Evolutionary conservation across 768 basidiomycete species (phyloP).

Genomic region (Pholiota molesta): DNA sequence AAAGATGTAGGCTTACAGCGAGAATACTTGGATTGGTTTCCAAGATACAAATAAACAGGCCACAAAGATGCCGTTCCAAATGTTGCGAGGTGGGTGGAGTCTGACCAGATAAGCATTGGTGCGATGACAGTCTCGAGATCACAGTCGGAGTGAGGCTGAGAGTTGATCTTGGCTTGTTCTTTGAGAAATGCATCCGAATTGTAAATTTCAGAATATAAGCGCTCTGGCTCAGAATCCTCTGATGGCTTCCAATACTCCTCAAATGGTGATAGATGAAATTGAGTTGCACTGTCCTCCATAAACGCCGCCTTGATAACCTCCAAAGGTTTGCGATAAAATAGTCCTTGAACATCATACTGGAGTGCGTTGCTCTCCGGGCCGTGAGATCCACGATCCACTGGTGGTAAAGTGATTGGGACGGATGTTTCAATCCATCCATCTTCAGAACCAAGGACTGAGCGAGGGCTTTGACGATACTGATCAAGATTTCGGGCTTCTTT

Average conservation of each 20-base stretch:
- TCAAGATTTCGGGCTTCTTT: not conserved
- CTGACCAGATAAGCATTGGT: too few species aligned
- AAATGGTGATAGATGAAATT: not conserved
- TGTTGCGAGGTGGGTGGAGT: too few species aligned
- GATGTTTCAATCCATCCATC: not conserved
- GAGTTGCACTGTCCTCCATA: not conserved
- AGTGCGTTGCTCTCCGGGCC: not conserved
- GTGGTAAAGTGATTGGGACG: not conserved
- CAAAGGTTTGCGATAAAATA: not conserved
- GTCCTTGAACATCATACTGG: not conserved
- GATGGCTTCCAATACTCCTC: not conserved
- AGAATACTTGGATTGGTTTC: constrained; percentile 40
- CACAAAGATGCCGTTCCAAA: constrained; percentile 25
- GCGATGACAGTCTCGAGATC: too few species aligned
- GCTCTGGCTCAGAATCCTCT: too few species aligned
- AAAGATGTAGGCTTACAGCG: constrained; percentile 28
- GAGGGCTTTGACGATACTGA: not conserved
- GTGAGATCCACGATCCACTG: not conserved
- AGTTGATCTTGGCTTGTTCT: too few species aligned
- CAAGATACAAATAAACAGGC: constrained; percentile 37
- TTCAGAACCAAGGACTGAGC: not conserved
- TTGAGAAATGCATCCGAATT: too few species aligned
- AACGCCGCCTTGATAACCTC: not conserved
- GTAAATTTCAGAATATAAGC: too few species aligned
- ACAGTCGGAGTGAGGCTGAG: too few species aligned